Percentiles rank a stretch among this genome's conserved stretches.
phyloP scores from a whole-genome alignment of 257 asterid genomes.

The Lithospermum erythrorhizon region DNA sequence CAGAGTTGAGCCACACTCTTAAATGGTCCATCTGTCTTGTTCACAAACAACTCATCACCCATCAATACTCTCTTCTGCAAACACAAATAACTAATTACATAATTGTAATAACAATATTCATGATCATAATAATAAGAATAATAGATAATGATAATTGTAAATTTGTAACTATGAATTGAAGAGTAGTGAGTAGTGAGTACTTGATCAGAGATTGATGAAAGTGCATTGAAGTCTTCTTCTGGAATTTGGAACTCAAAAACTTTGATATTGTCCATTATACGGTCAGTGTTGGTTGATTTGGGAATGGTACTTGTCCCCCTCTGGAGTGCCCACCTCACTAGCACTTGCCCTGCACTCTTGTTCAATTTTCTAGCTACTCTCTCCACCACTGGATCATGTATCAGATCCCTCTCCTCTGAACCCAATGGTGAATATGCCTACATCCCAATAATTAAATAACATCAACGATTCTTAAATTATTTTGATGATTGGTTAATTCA shows the following conservation, averaged over 20 bases:
- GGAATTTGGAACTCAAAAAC: slow-evolving; percentile 60
- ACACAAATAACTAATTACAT: no score
- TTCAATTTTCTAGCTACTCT: slow-evolving; percentile 37
- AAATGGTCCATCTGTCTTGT: slow-evolving; percentile 43
- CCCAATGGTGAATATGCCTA: slow-evolving; percentile 74
- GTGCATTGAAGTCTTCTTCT: slow-evolving; percentile 40
- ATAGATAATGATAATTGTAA: no score
- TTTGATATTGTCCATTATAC: slow-evolving; percentile 45
- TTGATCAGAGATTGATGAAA: slow-evolving; percentile 40
- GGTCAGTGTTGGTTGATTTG: slow-evolving; percentile 34
- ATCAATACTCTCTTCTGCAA: slow-evolving; percentile 40
- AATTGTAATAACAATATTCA: not conserved
- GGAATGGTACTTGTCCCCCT: slow-evolving; percentile 69
- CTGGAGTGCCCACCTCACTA: slow-evolving; percentile 62
- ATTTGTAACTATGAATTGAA: not conserved
- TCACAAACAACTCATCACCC: slow-evolving; percentile 45
- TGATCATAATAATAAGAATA: no score
- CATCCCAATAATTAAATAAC: not conserved
- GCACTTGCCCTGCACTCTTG: slow-evolving; percentile 65
- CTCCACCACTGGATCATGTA: slow-evolving; percentile 49
- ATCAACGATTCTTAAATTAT: no score
- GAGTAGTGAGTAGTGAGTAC: slow-evolving; percentile 10
- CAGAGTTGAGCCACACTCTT: slow-evolving; percentile 40
- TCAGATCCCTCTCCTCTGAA: slow-evolving; percentile 35
- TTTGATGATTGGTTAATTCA: no score